Base-by-base conservation (phyloP, 495 filamentous ascomycete genomes). In the Entonaema liquescens region DNA sequence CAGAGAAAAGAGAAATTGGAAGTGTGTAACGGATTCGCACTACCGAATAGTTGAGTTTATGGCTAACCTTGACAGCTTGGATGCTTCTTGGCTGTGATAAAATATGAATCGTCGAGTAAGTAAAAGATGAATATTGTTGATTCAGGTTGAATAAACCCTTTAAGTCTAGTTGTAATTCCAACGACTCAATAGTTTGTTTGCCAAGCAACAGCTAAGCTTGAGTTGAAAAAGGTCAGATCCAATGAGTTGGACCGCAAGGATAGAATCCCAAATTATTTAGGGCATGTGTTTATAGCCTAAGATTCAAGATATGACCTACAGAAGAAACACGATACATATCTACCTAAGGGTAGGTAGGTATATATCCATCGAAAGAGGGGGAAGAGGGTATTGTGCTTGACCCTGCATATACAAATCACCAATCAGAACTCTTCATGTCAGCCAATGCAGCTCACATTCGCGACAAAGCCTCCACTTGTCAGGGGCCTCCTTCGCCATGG, bases 401-500 rank as follows among this genome's bases (percentile, higher is more conserved):
- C 67, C 67, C 67, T 70, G 68, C 68, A 71, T 67, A 59, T 28
- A 36, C 47, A 15, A 55, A 28, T 6, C 44, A 42, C 69, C 69
- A 72, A 72, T 72, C 59, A 63, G 3, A 55, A 7, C 28, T 26
- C 55, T 50, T 36, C 26, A 36, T 54, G 5, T 11, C 47, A 25
- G 12, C 53, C 5, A 56, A 72, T 50, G 36, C 59, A 55, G 53
- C 36, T 33, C 59, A 13, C 28, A 67, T n/a, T 63, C 40, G 69
- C 54, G 69, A 72, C 69, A 55, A 58, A 62, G 31, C 28, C 54
- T 36, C 69, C 63, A 59, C 59, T 33, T 11, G 35, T 28, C 40
- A 56, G 42, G 59, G 49, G 57, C 38, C 64, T 36, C 36, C 54
- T 67, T 35, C 36, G 23, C 59, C 54, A 38, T 59, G 36, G 59